phyloP scores from a whole-genome alignment of 176 grass and related monocot genomes.

The Cenchrus fungigraminus region DNA sequence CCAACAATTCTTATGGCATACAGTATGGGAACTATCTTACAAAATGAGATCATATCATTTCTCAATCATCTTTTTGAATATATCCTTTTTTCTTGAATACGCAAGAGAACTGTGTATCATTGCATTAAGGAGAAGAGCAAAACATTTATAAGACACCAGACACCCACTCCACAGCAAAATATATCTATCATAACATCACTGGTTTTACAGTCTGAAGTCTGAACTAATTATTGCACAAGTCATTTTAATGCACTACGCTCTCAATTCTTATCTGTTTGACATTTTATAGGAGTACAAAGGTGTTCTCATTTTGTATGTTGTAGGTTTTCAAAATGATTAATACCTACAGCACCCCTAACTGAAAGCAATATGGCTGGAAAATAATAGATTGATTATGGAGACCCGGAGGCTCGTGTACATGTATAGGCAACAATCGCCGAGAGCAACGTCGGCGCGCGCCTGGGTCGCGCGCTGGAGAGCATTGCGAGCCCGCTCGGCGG shows the following conservation, averaged over 20 bases:
- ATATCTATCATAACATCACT: neutral
- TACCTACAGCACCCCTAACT: neutral
- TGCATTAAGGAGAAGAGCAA: too few relatives aligned
- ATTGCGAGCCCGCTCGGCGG: too few relatives aligned
- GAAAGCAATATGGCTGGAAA: too few relatives aligned
- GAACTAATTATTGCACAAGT: conserved; percentile 31
- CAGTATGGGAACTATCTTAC: neutral
- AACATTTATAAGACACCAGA: too few relatives aligned
- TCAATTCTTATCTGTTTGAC: neutral
- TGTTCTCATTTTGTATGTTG: neutral
- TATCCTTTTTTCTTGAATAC: too few relatives aligned
- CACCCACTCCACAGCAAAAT: neutral
- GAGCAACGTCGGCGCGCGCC: too few relatives aligned
- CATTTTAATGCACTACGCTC: neutral
- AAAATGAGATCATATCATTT: conserved; percentile 16
- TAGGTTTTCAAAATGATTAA: neutral
- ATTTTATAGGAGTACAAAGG: neutral
- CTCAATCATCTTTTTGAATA: neutral
- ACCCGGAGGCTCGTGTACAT: too few relatives aligned
- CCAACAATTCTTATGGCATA: conserved; percentile 27
- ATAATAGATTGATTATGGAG: too few relatives aligned
- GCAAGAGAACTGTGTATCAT: too few relatives aligned
- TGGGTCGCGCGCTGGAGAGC: too few relatives aligned
- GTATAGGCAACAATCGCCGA: too few relatives aligned
- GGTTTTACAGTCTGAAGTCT: neutral